phyloP scores from a whole-genome alignment of 441 rosid genomes.

The Croton setiger region DNA sequence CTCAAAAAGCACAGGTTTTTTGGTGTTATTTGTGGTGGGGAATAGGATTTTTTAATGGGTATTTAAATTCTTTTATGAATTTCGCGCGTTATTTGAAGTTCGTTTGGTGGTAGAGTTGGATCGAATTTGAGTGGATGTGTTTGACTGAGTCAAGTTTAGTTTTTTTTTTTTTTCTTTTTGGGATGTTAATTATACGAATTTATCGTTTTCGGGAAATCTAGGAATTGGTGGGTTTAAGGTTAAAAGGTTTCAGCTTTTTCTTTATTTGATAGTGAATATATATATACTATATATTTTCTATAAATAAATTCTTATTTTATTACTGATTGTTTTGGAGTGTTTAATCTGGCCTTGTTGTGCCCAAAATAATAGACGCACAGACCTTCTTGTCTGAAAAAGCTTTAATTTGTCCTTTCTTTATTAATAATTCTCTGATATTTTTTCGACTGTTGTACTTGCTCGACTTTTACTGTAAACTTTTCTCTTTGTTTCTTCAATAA shows the following conservation, averaged over 20 bases:
- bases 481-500: constrained; percentile 23
- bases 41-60: constrained; percentile 14
- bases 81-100: constrained; percentile 50
- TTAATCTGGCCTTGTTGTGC: constrained; percentile 22
- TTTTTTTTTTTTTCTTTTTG: constrained; percentile 20
- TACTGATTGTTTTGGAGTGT: constrained; percentile 27
- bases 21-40: constrained; percentile 8
- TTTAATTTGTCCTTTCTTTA: constrained; percentile 58
- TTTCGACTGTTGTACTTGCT: constrained; percentile 25
- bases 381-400: constrained; percentile 45
- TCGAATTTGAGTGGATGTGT: constrained; percentile 34
- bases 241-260: constrained; percentile 23
- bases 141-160: constrained; percentile 48
- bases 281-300: constrained; percentile 1
- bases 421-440: constrained; percentile 25
- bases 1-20: not conserved
- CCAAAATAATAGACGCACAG: constrained; percentile 36
- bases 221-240: constrained; percentile 19
- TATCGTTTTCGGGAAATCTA: constrained; percentile 27
- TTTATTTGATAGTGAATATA: constrained; percentile 15
- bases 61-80: constrained; percentile 24
- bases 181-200: constrained; percentile 23
- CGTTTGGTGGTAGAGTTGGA: constrained; percentile 19
- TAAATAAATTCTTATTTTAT: constrained; percentile 23
- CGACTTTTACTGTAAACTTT: constrained; percentile 36